Conservation (phyloP, 164 flowering plant genomes). For the Magnolia kwangsiensis region DNA sequence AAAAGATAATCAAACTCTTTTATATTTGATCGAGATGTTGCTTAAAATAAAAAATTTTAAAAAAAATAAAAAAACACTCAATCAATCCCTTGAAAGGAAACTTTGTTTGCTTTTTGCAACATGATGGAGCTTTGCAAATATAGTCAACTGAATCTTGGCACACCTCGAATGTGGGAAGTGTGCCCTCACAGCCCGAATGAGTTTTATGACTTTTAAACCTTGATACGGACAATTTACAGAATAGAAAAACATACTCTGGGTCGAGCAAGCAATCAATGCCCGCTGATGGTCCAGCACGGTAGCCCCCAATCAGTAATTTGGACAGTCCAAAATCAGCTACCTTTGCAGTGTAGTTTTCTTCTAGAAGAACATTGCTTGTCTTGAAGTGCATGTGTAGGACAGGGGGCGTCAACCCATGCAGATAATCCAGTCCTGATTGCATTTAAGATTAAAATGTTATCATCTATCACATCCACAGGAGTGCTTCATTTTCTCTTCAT, state of each 20-base stretch:
- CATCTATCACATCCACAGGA: not conserved
- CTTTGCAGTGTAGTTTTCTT: constrained; percentile 36
- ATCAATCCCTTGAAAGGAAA: not conserved
- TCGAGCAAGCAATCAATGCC: constrained; percentile 37
- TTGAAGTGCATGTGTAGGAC: constrained; percentile 44
- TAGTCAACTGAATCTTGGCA: not conserved
- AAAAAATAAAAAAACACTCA: too few species aligned
- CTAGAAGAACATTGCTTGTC: constrained; percentile 44
- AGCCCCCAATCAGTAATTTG: constrained; percentile 24
- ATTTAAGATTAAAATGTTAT: not conserved
- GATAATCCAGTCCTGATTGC: constrained; percentile 39
- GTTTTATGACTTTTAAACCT: not conserved
- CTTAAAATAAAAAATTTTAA: too few species aligned
- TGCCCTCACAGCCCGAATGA: not conserved
- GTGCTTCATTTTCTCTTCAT: not conserved
- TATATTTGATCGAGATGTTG: too few species aligned
- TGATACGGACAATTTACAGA: not conserved
- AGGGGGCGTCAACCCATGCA: constrained; percentile 43
- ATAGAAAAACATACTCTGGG: constrained; percentile 32
- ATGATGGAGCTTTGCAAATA: not conserved
- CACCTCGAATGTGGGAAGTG: not conserved
- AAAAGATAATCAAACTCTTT: too few species aligned
- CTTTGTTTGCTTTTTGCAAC: not conserved
- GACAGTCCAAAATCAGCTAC: constrained; percentile 50
- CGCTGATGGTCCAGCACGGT: constrained; percentile 35